Base-by-base conservation (phyloP, 345 rosid species). In the Linum trigynum region DNA sequence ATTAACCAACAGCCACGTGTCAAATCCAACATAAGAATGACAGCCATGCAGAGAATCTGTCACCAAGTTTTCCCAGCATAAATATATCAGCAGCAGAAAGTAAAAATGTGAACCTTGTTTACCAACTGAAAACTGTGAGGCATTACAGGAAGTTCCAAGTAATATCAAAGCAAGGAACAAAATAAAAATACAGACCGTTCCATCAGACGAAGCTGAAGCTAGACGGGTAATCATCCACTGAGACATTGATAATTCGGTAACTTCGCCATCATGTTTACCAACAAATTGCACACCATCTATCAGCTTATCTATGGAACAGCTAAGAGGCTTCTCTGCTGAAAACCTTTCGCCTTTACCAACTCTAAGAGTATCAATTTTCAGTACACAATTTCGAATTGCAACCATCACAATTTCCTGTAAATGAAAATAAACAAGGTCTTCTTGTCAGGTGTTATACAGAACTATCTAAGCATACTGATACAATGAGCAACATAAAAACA, bases 191-290 rank as follows among this genome's bases (percentile, higher is more conserved):
- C 98, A 67, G 63, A 92, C 98, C 81, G 82, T 78, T 76, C 98
- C 97, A 82, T 92, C 98, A 38, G 64, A 72, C 0, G 98, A 86
- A 72, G 98, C 88, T 53, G 98, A 92, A 74, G 81, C 96, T 75
- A 88, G 82, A 60, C 88, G 85, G 39, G 89, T 82, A 62, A 78
- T 83, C 91, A 84, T 84, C 96, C 91, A 90, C 64, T 90, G 91
- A 78, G 91, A 92, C 89, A 92, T 86, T 38, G 97, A 92, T 74
- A 92, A 77, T 77, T 85, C 98, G n/a, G 98, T 92, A 55, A 92
- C 82, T 74, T 85, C 95, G 50, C 90, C 97, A 63, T 88, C 96
- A 73, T 92, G 98, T 75, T 83, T 83, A 74, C 97, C 97, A 69
- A 92, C 80, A 65, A 85, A 77, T 67, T 88, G 94, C 57, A 92